phyloP scores from a whole-genome alignment of 768 basidiomycete species.

The Pleurotus sapidus region DNA sequence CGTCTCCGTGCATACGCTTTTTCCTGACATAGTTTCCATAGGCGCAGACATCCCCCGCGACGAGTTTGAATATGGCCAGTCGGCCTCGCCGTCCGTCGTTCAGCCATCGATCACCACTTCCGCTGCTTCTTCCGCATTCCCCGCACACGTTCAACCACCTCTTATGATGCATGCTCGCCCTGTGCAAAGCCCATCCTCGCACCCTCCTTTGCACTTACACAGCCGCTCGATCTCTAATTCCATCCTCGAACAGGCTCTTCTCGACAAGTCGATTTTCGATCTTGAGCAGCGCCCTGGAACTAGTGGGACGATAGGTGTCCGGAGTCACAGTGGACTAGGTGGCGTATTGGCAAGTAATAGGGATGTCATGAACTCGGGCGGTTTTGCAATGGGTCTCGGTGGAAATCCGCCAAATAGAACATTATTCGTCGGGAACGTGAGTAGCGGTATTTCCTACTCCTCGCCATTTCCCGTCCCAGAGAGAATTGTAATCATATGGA shows the following conservation, averaged over 20 bases:
- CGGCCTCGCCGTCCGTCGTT: background rate
- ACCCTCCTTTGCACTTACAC: background rate
- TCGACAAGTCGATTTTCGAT: background rate
- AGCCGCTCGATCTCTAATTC: background rate
- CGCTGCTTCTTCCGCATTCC: background rate
- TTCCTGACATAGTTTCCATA: background rate
- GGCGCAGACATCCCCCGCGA: background rate
- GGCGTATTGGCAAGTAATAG: background rate
- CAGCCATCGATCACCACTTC: background rate
- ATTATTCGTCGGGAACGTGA: conserved; percentile 87
- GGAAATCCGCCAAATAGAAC: conserved; percentile 5
- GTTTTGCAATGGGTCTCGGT: background rate
- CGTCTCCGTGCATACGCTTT: background rate
- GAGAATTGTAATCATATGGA: background rate
- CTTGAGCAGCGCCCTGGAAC: conserved; percentile 2
- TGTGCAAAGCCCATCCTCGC: background rate
- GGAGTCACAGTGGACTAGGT: background rate
- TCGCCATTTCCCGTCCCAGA: background rate
- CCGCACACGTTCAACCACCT: background rate
- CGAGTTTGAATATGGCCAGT: background rate
- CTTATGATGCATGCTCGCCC: background rate
- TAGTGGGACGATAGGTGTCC: background rate
- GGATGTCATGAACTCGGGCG: background rate
- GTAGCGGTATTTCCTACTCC: conserved; percentile 24
- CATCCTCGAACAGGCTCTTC: background rate